These are phyloP conservation scores for Salisapilia sapeloensis DNA, from an alignment of 352 stramenopile genomes.

Conservation along the genomic window DNA sequence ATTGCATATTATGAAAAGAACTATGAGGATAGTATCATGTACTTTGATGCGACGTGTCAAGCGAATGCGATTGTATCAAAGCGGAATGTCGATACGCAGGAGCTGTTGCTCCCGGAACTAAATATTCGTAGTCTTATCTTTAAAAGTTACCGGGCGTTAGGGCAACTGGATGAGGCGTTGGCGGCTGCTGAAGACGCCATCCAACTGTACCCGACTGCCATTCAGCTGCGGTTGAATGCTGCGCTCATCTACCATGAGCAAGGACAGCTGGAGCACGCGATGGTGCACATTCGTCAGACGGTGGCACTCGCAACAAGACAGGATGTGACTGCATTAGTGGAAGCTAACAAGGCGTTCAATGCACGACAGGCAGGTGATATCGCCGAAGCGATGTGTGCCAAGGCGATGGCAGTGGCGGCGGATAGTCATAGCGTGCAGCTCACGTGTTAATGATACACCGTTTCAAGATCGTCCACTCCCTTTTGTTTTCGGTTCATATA, in stretches of 20 bases:
- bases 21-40: constrained; percentile 12
- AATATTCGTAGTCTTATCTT: constrained; percentile 36
- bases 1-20: constrained; percentile 17
- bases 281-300: constrained; percentile 6
- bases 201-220: constrained; percentile 12
- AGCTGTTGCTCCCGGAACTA: constrained; percentile 9
- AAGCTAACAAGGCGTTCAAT: too few relatives aligned
- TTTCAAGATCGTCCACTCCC: too few relatives aligned
- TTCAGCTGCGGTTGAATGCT: constrained; percentile 27
- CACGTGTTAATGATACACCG: too few relatives aligned
- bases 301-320: constrained; percentile 6
- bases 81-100: constrained; percentile 17
- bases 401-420: too few relatives aligned
- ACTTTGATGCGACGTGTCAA: constrained; percentile 10
- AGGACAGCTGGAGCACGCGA: constrained; percentile 6
- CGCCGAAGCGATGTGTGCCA: too few relatives aligned
- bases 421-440: too few relatives aligned
- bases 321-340: constrained; percentile 7
- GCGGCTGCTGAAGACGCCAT: constrained; percentile 15
- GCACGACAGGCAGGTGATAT: too few relatives aligned
- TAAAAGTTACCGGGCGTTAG: constrained; percentile 8
- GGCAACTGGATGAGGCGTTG: constrained; percentile 11
- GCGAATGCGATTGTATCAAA: constrained; percentile 14
- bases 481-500: too few relatives aligned
- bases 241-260: constrained; percentile 13